Conservation (phyloP, 192 early-diverging fungal genomes). For the Funneliformis mosseae region DNA sequence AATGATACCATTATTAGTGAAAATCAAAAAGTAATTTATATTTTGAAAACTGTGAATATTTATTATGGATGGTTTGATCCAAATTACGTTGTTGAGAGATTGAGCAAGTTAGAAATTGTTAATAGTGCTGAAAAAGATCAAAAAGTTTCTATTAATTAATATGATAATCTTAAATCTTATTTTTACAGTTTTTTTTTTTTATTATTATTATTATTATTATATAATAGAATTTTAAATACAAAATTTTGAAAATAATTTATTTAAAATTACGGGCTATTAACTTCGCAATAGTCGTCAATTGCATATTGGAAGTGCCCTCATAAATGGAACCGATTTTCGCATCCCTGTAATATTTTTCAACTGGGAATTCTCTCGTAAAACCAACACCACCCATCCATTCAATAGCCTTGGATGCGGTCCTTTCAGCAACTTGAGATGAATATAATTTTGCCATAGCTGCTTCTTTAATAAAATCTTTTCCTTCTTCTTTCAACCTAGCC, state of each 20-base stretch:
- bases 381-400: slow-evolving; percentile 99
- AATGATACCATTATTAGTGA: no score
- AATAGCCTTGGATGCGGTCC: slow-evolving; percentile 80
- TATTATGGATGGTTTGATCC: no score
- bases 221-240: no score
- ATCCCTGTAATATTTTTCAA: slow-evolving; percentile 97
- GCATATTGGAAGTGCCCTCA: slow-evolving; percentile 95
- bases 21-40: no score
- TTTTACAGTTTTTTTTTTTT: no score
- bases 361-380: slow-evolving; percentile 87
- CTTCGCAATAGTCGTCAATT: slow-evolving; percentile 89
- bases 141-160: no score
- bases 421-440: slow-evolving; percentile 92
- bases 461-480: slow-evolving; percentile 89
- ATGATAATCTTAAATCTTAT: no score
- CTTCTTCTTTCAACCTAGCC: slow-evolving; percentile 91
- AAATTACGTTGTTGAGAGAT: no score
- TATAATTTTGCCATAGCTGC: slow-evolving; percentile 99
- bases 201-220: no score
- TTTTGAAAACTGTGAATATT: no score
- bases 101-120: no score
- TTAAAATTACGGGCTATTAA: slow-evolving; percentile 44
- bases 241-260: slow-evolving; percentile 14
- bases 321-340: slow-evolving; percentile 97
- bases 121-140: no score